Conservation (phyloP, 208 protist genomes). For the Acanthamoeba triangularis region DNA sequence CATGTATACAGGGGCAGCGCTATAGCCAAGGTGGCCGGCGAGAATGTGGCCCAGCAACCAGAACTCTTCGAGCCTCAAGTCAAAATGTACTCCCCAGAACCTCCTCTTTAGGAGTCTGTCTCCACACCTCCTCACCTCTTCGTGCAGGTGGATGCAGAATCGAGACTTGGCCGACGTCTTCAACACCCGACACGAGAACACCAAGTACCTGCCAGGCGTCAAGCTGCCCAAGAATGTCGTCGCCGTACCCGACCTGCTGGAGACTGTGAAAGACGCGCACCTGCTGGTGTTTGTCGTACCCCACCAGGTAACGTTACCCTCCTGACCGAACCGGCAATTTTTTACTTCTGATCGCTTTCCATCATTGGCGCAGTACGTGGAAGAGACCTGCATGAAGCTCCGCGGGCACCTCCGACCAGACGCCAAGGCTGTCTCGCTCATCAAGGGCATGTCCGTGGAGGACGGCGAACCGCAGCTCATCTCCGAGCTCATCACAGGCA, state of each 20-base stretch:
- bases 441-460: constrained; percentile 88
- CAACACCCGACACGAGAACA: constrained; percentile 89
- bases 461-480: constrained; percentile 44
- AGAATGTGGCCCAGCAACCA: constrained; percentile 73
- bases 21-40: constrained; percentile 88
- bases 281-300: constrained; percentile 90
- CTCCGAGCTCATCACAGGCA: constrained; percentile 28
- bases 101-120: too few relatives aligned
- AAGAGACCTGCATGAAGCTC: constrained; percentile 78
- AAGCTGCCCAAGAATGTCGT: constrained; percentile 82
- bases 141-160: constrained; percentile 86
- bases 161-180: constrained; percentile 88
- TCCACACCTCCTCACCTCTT: background rate
- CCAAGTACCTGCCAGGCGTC: constrained; percentile 87
- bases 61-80: constrained; percentile 76
- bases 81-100: background rate
- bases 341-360: background rate
- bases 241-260: constrained; percentile 82
- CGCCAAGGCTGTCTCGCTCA: constrained; percentile 86
- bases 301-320: constrained; percentile 81
- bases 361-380: constrained; percentile 64
- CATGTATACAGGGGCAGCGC: constrained; percentile 79
- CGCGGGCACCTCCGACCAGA: constrained; percentile 39
- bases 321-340: background rate
- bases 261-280: constrained; percentile 81